Evolutionary conservation across 441 rosid species (phyloP).

Genomic region (Erysimum pusillum): DNA sequence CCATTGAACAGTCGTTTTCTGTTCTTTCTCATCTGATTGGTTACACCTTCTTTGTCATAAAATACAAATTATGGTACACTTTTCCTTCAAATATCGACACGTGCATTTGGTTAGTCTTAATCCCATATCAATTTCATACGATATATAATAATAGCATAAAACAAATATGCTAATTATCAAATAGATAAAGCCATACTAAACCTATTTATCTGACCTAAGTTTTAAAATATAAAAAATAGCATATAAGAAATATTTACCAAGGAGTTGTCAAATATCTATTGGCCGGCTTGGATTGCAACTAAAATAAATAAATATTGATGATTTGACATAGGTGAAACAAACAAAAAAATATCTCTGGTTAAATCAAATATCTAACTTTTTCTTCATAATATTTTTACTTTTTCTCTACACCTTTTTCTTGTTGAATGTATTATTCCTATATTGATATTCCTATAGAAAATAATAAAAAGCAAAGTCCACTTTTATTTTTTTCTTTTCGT

Average conservation of each 20-base stretch:
- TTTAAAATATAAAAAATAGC: background rate
- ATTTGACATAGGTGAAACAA: constrained; percentile 10
- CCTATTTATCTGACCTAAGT: constrained; percentile 17
- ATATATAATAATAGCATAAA: background rate
- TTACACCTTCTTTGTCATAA: constrained; percentile 36
- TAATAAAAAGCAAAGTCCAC: constrained; percentile 32
- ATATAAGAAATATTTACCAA: background rate
- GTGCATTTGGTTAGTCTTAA: constrained; percentile 32
- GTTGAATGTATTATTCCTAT: constrained; percentile 28
- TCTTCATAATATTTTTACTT: background rate
- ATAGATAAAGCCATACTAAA: constrained; percentile 17
- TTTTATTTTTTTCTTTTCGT: constrained; percentile 13
- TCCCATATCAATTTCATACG: constrained; percentile 11
- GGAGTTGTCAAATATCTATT: constrained; percentile 9
- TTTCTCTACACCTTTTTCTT: constrained; percentile 26
- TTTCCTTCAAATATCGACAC: constrained; percentile 42
- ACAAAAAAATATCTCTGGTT: constrained; percentile 14
- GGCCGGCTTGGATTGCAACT: constrained; percentile 20
- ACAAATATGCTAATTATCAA: constrained; percentile 24
- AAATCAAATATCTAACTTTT: constrained; percentile 35
- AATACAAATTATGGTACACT: constrained; percentile 17
- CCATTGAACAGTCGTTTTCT: constrained; percentile 46
- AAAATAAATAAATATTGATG: constrained; percentile 2
- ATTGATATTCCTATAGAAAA: constrained; percentile 13
- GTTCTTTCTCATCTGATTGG: constrained; percentile 45